Base-by-base conservation (phyloP, 768 basidiomycete genomes). In the Leucocoprinus leucothites region DNA sequence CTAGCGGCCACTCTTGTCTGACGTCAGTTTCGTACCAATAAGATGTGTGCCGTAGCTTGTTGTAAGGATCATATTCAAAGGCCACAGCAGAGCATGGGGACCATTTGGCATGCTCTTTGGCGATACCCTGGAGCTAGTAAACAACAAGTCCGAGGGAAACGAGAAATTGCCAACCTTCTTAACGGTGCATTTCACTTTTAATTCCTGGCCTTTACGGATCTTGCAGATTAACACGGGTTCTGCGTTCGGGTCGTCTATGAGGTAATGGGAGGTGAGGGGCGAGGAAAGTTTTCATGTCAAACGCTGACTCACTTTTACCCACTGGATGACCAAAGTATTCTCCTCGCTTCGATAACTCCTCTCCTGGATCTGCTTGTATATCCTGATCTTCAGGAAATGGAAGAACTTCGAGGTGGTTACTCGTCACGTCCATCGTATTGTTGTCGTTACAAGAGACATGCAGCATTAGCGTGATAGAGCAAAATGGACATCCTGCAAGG, bases 21-120 rank as follows among this genome's bases (percentile, higher is more conserved):
- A 82, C 77, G 62, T 94, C 85, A 21, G 76, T 79, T 70, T 99
- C 97, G 66, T 79, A 92, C 97, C 97, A 98, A 69, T 97, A 85
- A 2, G 89, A 85, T 2, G 97, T 98, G 71, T 99, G 97, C 51
- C 94, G 85, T 28, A 99, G 78, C 69, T 94, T 94, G 74, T 99
- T 99, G 76, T 98, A 82, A 11, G 97, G 97, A 70, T 99, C 97
- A 60, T 99, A 99, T 73, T 99, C 97, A 60, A 96, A 98, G 7
- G 87, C 84, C 16, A 99, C 87, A 7, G 97, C 94, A 1, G 94
- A 90, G 57, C 94, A 91, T 11, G 97, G 96, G 0, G 94, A 96
- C 93, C 96, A 99, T 73, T 99, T 99, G 11, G 97, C 94, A 66
- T 99, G 97, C 68, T 97, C 94, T 76, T 98, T 98, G 3, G 96